phyloP scores from a whole-genome alignment of 345 rosid genomes.

The Iberis pinnata region DNA sequence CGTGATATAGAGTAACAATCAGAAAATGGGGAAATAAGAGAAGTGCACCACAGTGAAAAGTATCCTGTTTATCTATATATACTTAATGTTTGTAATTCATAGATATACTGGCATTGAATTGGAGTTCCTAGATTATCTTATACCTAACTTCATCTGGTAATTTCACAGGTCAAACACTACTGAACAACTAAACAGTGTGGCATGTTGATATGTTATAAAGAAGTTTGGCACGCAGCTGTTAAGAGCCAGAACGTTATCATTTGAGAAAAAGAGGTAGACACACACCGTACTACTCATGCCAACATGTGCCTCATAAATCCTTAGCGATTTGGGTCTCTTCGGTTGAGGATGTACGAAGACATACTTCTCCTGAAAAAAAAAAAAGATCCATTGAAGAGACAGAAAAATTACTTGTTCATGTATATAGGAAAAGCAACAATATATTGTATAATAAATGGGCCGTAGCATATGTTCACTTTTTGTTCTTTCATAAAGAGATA shows the following conservation, averaged over 20 bases:
- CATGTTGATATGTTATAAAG: constrained; percentile 2
- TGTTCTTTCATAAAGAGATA: background rate
- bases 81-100: background rate
- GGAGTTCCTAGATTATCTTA: background rate
- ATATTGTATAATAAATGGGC: background rate
- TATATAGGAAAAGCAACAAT: background rate
- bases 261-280: constrained; percentile 7
- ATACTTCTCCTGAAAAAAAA: constrained; percentile 59
- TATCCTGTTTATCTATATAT: background rate
- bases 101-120: background rate
- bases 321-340: constrained; percentile 76
- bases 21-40: background rate
- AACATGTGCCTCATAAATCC: constrained; percentile 91
- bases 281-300: constrained; percentile 96
- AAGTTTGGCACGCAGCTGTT: constrained; percentile 4
- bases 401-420: too few species aligned
- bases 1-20: background rate
- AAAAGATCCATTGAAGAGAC: background rate
- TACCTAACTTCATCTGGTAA: too few species aligned
- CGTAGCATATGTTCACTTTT: background rate
- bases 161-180: background rate
- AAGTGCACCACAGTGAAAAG: background rate
- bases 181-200: constrained; percentile 10
- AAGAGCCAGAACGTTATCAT: background rate
- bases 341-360: constrained; percentile 80